Conservation (phyloP, 768 basidiomycete species). For the Suillus alpinus region DNA sequence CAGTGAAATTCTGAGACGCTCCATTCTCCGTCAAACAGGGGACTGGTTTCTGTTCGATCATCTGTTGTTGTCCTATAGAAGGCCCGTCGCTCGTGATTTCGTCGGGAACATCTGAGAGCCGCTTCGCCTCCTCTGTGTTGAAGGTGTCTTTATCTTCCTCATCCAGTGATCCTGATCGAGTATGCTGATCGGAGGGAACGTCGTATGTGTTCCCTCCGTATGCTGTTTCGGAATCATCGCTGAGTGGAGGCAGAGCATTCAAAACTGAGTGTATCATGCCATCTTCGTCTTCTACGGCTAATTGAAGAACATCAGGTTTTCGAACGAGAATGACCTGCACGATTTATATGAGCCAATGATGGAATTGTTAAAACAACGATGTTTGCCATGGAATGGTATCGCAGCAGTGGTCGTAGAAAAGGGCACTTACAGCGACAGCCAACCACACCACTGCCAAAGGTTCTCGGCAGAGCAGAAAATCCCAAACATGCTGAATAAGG, state of each 20-base stretch:
- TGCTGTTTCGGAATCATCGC: constrained; percentile 28
- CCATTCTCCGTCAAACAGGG: not conserved
- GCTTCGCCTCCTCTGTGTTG: not conserved
- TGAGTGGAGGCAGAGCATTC: constrained; percentile 58
- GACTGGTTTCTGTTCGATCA: not conserved
- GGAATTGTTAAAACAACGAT: not conserved
- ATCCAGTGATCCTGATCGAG: constrained; percentile 3
- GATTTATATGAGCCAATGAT: constrained; percentile 1
- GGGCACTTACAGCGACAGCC: constrained; percentile 65
- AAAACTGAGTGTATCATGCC: constrained; percentile 81
- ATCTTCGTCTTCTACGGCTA: constrained; percentile 72
- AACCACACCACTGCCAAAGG: constrained; percentile 83
- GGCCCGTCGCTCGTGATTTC: not conserved
- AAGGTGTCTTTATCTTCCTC: not conserved
- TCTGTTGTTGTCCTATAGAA: not conserved
- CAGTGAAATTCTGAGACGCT: not conserved
- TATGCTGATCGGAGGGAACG: constrained; percentile 21
- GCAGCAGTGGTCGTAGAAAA: not conserved
- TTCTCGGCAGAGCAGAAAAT: constrained; percentile 80
- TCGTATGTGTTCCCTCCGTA: too few relatives aligned
- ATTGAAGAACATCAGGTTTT: constrained; percentile 58
- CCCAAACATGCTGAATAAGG: constrained; percentile 89
- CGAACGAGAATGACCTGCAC: constrained; percentile 69
- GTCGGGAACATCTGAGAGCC: not conserved
- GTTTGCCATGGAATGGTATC: not conserved